Conservation (phyloP, 2,329 filamentous ascomycete genomes). For the Trichophyton rubrum region DNA sequence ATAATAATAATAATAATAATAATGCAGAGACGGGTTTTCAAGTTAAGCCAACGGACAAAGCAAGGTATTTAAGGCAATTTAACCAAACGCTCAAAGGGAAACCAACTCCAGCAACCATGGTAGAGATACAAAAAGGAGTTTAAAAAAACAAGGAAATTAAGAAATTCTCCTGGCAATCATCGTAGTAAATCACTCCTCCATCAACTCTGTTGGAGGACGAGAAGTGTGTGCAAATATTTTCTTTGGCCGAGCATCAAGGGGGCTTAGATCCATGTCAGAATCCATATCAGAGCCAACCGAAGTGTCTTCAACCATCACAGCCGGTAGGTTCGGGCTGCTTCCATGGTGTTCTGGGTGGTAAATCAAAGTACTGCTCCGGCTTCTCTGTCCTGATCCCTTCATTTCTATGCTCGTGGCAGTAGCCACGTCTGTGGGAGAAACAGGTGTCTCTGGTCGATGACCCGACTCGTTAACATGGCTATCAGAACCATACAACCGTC, state of each 20-base stretch:
- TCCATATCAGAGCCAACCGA: conserved; percentile 33
- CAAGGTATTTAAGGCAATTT: background rate
- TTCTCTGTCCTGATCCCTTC: conserved; percentile 23
- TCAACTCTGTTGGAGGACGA: conserved; percentile 45
- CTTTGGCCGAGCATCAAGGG: conserved; percentile 31
- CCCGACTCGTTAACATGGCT: conserved; percentile 8
- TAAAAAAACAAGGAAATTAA: background rate
- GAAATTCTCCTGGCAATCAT: background rate
- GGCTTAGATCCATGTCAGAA: conserved; percentile 33
- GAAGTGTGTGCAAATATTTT: conserved; percentile 41
- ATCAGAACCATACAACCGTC: conserved; percentile 21
- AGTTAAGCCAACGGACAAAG: background rate
- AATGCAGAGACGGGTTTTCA: too few relatives aligned
- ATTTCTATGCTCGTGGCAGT: conserved; percentile 3
- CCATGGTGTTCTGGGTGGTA: conserved; percentile 53
- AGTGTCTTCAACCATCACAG: conserved; percentile 52
- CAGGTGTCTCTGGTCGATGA: conserved; percentile 18
- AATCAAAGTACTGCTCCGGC: conserved; percentile 47
- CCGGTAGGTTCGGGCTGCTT: conserved; percentile 46
- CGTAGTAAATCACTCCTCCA: conserved; percentile 27
- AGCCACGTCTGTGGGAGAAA: conserved; percentile 9
- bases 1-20: too few relatives aligned
- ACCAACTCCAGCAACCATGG: background rate
- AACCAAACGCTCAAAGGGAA: background rate
- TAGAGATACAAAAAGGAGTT: background rate